These are phyloP conservation scores for Solanum hybrid DNA, from an alignment of 305 asterid genomes.

Conservation along the genomic window DNA sequence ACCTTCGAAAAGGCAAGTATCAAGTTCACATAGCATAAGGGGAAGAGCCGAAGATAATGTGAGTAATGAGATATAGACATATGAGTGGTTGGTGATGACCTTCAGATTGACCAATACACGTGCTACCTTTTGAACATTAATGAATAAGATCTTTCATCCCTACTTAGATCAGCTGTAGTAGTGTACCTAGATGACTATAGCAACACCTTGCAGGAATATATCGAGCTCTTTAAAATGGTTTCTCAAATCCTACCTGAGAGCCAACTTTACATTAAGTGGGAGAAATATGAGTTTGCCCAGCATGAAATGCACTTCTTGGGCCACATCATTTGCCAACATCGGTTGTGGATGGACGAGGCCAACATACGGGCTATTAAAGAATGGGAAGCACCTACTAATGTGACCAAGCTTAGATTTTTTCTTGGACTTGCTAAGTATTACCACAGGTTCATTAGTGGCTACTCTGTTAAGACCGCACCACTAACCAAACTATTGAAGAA, in stretches of 20 bases:
- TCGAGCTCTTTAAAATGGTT: neutral
- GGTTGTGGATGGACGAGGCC: neutral
- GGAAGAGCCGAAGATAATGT: neutral
- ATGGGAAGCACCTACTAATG: neutral
- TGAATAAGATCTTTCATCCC: neutral
- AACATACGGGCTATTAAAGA: neutral
- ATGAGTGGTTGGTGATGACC: neutral
- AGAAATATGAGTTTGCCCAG: neutral
- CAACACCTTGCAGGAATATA: neutral
- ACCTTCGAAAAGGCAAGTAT: neutral
- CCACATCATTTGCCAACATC: neutral
- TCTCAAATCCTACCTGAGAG: neutral
- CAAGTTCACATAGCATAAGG: neutral
- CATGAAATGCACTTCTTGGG: neutral
- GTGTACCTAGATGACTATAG: neutral
- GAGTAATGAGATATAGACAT: neutral
- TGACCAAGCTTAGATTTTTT: neutral
- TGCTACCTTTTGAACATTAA: neutral
- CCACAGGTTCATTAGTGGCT: neutral
- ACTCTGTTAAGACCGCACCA: neutral
- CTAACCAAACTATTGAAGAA: neutral
- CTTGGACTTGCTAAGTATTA: neutral
- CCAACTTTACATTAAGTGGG: neutral
- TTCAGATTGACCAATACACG: neutral
- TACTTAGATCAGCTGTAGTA: neutral